phyloP scores from a whole-genome alignment of 2,329 filamentous ascomycete genomes.

The Davidsoniella australis region DNA sequence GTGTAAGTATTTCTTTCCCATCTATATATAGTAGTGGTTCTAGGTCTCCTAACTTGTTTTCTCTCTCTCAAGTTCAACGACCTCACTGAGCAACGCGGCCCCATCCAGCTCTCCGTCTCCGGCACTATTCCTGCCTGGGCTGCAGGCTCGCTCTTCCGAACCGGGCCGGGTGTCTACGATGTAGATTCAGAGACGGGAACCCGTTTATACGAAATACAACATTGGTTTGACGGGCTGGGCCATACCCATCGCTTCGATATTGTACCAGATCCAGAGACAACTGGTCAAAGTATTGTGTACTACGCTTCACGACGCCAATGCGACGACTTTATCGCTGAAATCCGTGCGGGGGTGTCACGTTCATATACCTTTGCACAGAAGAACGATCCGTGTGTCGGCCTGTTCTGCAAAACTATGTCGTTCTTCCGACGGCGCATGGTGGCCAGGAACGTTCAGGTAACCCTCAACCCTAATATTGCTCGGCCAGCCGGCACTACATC shows the following conservation, averaged over 20 bases:
- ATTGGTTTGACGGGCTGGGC: conserved; percentile 71
- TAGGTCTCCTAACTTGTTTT: background rate
- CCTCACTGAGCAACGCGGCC: conserved; percentile 46
- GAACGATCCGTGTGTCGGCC: conserved; percentile 54
- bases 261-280: conserved; percentile 18
- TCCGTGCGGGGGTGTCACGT: conserved; percentile 40
- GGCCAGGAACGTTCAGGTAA: conserved; percentile 46
- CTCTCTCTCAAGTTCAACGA: conserved; percentile 36
- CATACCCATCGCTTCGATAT: conserved; percentile 60
- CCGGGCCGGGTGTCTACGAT: conserved; percentile 50
- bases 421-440: conserved; percentile 28
- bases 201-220: conserved; percentile 38
- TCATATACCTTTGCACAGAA: conserved; percentile 52
- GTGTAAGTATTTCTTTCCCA: conserved; percentile 19
- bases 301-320: conserved; percentile 58
- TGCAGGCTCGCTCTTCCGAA: conserved; percentile 56
- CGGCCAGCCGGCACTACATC: conserved; percentile 23
- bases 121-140: conserved; percentile 56
- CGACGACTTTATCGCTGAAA: conserved; percentile 42
- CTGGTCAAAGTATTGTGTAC: conserved; percentile 26
- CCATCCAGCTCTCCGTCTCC: conserved; percentile 43
- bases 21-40: background rate
- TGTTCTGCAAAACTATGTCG: conserved; percentile 56
- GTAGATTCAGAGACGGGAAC: conserved; percentile 24
- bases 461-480: conserved; percentile 46